These are phyloP conservation scores for Globisporangium iwayamae DNA, from an alignment of 352 stramenopile genomes.

Conservation along the genomic window DNA sequence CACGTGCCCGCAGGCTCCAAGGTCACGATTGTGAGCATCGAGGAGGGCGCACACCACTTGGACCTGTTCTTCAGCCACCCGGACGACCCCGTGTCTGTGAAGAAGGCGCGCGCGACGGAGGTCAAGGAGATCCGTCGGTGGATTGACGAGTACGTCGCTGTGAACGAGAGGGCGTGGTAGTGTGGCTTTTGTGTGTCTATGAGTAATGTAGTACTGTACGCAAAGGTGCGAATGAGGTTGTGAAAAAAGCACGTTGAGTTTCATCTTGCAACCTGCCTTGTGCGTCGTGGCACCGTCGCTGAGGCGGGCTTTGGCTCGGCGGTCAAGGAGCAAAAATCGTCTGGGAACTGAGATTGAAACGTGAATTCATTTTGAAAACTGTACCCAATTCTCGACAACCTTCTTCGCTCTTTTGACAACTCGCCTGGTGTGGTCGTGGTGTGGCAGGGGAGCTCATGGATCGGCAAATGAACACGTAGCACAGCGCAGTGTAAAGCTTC, in stretches of 20 bases:
- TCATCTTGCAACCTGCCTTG: too few relatives aligned
- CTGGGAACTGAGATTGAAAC: too few relatives aligned
- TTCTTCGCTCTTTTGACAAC: neutral
- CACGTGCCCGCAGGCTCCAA: constrained; percentile 45
- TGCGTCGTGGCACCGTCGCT: too few relatives aligned
- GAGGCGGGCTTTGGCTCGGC: too few relatives aligned
- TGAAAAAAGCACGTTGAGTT: too few relatives aligned
- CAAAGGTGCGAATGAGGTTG: too few relatives aligned
- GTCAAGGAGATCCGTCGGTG: constrained; percentile 79
- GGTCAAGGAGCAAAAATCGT: too few relatives aligned
- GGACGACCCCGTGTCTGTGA: constrained; percentile 81
- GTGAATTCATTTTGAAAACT: too few relatives aligned
- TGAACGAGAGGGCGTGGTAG: neutral
- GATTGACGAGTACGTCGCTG: constrained; percentile 67
- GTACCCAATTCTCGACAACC: too few relatives aligned
- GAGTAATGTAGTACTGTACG: neutral
- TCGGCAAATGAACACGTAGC: constrained; percentile 6
- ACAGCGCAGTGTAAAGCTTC: neutral
- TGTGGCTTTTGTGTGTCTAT: neutral
- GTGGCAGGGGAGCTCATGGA: neutral
- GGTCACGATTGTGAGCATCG: constrained; percentile 65
- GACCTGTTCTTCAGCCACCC: constrained; percentile 92
- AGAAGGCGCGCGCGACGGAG: constrained; percentile 65
- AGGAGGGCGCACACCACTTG: constrained; percentile 85
- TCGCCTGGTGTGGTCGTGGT: neutral